Percentiles rank a stretch among this genome's conserved stretches.
Conservation (phyloP, 441 rosid genomes). For the Populus hybrid region DNA sequence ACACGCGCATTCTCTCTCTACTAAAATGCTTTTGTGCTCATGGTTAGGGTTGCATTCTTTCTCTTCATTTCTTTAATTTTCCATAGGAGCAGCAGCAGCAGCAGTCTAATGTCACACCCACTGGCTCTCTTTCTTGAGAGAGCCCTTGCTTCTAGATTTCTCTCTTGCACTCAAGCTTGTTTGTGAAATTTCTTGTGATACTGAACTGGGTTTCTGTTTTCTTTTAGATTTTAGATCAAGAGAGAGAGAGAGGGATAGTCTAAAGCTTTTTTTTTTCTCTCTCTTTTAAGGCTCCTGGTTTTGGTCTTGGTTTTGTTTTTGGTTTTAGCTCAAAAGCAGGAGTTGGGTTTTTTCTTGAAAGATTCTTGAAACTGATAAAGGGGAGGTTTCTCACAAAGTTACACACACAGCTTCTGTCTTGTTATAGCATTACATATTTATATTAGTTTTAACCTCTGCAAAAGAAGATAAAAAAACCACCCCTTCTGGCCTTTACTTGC, state of each 20-base stretch:
- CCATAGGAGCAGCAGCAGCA: background rate
- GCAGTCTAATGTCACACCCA: conserved; percentile 28
- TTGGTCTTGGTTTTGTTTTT: background rate
- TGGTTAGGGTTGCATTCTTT: conserved; percentile 33
- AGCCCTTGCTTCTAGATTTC: conserved; percentile 17
- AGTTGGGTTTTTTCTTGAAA: conserved; percentile 5
- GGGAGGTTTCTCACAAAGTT: background rate
- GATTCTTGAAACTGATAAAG: background rate
- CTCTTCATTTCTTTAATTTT: conserved; percentile 4
- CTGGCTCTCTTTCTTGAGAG: conserved; percentile 35
- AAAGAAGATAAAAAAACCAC: background rate
- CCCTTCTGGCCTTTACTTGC: conserved; percentile 5
- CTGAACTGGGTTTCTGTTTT: background rate
- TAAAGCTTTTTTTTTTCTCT: background rate
- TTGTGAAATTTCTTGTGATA: background rate
- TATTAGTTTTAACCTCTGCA: conserved; percentile 6
- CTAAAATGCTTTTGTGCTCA: conserved; percentile 5
- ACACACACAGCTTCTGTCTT: background rate
- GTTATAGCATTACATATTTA: background rate
- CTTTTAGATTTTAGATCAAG: background rate
- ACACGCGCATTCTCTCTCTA: conserved; percentile 10
- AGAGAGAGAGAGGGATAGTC: background rate
- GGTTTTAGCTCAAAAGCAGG: background rate
- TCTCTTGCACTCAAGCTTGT: background rate
- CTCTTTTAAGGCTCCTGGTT: conserved; percentile 8